A percentile compares a stretch with the other conserved stretches of the same genome.
These are phyloP conservation scores for Ambrosia hybrid DNA, from an alignment of 140 eudicot species.

Conservation along the genomic window DNA sequence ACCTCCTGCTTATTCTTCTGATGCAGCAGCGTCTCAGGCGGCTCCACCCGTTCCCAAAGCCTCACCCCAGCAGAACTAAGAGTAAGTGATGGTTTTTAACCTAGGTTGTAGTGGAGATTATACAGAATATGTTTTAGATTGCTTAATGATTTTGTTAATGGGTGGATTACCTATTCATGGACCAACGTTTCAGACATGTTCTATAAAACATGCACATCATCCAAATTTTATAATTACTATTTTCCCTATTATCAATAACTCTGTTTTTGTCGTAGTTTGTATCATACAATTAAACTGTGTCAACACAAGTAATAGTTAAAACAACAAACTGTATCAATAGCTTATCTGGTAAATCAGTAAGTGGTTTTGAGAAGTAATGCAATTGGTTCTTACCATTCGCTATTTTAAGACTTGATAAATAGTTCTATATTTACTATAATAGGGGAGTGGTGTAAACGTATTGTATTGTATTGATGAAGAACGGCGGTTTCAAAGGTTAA, in stretches of 20 bases:
- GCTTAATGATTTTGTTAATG: conserved; percentile 32
- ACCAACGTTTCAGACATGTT: conserved; percentile 21
- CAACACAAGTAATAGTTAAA: too few species aligned
- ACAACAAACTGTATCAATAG: too few species aligned
- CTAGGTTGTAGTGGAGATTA: conserved; percentile 34
- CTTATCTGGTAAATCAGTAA: too few species aligned
- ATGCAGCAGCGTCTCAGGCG: conserved; percentile 42
- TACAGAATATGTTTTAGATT: conserved; percentile 18
- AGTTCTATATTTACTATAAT: too few species aligned
- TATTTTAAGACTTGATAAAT: too few species aligned
- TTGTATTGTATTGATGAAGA: too few species aligned
- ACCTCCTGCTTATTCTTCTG: conserved; percentile 38
- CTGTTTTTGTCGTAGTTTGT: too few species aligned
- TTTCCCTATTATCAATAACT: not conserved
- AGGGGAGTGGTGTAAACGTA: too few species aligned
- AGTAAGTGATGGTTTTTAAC: conserved; percentile 21
- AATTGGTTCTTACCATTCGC: too few species aligned
- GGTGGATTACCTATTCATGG: conserved; percentile 21
- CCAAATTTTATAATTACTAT: not conserved
- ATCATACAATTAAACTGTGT: too few species aligned
- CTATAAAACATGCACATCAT: not conserved
- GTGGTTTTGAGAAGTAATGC: too few species aligned
- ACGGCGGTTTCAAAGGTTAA: too few species aligned
- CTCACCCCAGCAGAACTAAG: conserved; percentile 67
- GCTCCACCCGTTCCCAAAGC: conserved; percentile 65